Evolutionary conservation across 345 rosid genomes (phyloP).

Genomic region (Microthlaspi erraticum): DNA sequence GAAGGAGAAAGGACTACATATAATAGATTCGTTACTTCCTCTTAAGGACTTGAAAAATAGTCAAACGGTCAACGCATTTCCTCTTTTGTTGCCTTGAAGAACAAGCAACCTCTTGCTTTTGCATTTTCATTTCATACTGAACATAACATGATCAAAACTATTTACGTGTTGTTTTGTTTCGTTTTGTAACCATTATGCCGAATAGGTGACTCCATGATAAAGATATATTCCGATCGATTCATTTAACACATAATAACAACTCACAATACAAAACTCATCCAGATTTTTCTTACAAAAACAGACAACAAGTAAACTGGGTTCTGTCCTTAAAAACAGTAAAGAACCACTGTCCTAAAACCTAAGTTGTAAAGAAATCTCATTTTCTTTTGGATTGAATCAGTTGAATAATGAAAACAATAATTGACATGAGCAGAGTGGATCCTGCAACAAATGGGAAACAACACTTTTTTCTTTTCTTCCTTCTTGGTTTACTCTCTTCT

Average conservation of each 20-base stretch:
- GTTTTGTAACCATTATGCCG: too few relatives aligned
- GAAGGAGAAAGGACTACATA: slow-evolving; percentile 38
- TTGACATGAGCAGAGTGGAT: slow-evolving; percentile 43
- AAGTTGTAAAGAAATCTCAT: slow-evolving; percentile 27
- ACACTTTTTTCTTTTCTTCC: slow-evolving; percentile 40
- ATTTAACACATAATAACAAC: too few relatives aligned
- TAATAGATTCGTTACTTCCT: slow-evolving; percentile 64
- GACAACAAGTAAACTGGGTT: too few relatives aligned
- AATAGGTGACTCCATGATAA: too few relatives aligned
- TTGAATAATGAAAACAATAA: slow-evolving; percentile 39
- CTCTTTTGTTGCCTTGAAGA: slow-evolving; percentile 19
- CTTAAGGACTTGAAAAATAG: slow-evolving; percentile 22
- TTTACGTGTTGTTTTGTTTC: too few relatives aligned
- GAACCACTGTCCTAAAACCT: slow-evolving; percentile 2
- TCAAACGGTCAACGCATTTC: slow-evolving; percentile 36
- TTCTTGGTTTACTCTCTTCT: slow-evolving; percentile 34
- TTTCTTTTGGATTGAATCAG: slow-evolving; percentile 37
- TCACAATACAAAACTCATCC: too few relatives aligned
- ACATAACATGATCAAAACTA: too few relatives aligned
- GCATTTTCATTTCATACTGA: slow-evolving; percentile 14
- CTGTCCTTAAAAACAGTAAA: slow-evolving; percentile 5
- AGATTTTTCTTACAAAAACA: too few relatives aligned
- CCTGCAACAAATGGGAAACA: slow-evolving; percentile 44
- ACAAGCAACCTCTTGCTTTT: slow-evolving; percentile 37
- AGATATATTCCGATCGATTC: too few relatives aligned